Evolutionary conservation across 129 eudicot species (phyloP).

Genomic region (Pseudognaphalium luteoalbum): DNA sequence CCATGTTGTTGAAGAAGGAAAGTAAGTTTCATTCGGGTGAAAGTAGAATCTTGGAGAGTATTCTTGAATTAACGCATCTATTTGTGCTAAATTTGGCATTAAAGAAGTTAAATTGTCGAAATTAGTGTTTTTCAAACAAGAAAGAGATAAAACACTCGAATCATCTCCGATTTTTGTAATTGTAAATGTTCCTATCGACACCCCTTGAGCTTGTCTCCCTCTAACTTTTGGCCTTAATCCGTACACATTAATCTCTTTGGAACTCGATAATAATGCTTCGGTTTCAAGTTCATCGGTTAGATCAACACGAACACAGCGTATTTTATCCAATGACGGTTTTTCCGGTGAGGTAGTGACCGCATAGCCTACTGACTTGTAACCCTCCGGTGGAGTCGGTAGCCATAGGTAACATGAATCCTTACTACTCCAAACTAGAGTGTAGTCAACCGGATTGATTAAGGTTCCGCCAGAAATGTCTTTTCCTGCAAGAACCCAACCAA

Average conservation of each 20-base stretch:
- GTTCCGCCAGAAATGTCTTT: conserved; percentile 45
- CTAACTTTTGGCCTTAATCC: conserved; percentile 42
- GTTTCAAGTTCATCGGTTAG: conserved; percentile 45
- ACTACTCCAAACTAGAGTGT: conserved; percentile 54
- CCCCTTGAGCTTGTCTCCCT: conserved; percentile 36
- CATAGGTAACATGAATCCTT: conserved; percentile 42
- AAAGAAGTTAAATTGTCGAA: conserved; percentile 7
- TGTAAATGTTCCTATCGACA: conserved; percentile 42
- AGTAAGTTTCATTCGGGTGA: conserved; percentile 53
- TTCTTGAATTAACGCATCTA: conserved; percentile 39
- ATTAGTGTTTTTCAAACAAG: conserved; percentile 46
- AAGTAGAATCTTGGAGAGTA: conserved; percentile 56
- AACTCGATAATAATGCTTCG: conserved; percentile 39
- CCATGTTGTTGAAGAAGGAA: conserved; percentile 64
- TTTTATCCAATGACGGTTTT: conserved; percentile 47
- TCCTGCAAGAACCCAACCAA: conserved; percentile 57
- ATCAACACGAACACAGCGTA: conserved; percentile 51
- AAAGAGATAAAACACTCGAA: conserved; percentile 31
- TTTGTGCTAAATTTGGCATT: conserved; percentile 54
- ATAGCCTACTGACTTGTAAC: conserved; percentile 47
- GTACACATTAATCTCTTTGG: conserved; percentile 33
- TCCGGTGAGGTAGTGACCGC: conserved; percentile 46
- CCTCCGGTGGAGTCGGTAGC: conserved; percentile 59
- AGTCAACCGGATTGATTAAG: conserved; percentile 48
- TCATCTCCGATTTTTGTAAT: conserved; percentile 11